phyloP scores from a whole-genome alignment of 176 grass and related monocot species.

The Rhynchospora breviuscula region DNA sequence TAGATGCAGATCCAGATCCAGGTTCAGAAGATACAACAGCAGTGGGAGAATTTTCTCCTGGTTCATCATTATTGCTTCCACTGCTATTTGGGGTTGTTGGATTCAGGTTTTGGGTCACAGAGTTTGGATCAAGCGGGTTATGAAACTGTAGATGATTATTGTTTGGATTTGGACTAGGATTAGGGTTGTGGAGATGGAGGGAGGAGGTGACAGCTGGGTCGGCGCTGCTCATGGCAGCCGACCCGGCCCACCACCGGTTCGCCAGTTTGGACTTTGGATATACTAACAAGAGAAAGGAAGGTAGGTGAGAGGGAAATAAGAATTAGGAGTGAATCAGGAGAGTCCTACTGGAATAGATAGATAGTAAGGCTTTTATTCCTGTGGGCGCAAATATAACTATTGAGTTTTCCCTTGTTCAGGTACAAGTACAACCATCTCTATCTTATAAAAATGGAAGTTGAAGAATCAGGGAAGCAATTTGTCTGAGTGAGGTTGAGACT shows the following conservation, averaged over 20 bases:
- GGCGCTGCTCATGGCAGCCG: conserved; percentile 41
- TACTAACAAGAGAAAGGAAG: conserved; percentile 3
- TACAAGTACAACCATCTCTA: neutral
- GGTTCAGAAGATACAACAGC: conserved; percentile 30
- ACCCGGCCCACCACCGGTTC: conserved; percentile 63
- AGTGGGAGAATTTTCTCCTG: conserved; percentile 38
- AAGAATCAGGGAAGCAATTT: neutral
- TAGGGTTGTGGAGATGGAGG: conserved; percentile 50
- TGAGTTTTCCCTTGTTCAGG: neutral
- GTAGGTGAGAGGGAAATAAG: neutral
- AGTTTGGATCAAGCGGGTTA: conserved; percentile 16
- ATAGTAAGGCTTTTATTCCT: neutral
- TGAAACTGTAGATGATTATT: neutral
- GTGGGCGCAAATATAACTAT: neutral
- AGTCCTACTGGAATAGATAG: neutral
- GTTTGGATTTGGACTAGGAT: conserved; percentile 25
- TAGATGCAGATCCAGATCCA: conserved; percentile 27
- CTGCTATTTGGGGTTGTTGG: conserved; percentile 58
- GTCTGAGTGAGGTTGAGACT: neutral
- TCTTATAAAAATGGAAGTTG: too few relatives aligned
- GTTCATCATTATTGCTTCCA: conserved; percentile 56
- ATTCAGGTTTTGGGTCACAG: neutral
- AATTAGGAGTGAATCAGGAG: conserved; percentile 2
- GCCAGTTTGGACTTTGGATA: conserved; percentile 33
- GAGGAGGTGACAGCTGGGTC: conserved; percentile 32